Conservation (phyloP, 1,284 basidiomycete genomes). For the Rhodotorula mucilaginosa region DNA sequence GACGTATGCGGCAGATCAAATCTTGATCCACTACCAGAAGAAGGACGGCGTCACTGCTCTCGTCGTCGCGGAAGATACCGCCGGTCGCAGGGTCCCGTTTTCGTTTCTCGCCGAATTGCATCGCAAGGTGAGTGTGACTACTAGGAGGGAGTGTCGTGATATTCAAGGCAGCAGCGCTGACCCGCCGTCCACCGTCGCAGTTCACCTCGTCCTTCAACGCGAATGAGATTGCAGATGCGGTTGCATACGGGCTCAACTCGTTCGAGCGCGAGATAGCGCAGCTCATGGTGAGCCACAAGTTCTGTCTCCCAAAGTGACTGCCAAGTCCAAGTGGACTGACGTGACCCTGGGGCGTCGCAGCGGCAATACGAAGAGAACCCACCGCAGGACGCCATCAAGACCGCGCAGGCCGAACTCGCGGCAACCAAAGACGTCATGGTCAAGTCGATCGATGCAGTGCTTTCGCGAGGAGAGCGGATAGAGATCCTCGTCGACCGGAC, state of each 20-base stretch:
- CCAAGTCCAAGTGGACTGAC: too few species aligned
- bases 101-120: conserved; percentile 86
- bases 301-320: too few species aligned
- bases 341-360: conserved; percentile 4
- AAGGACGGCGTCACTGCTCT: conserved; percentile 69
- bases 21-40: conserved; percentile 86
- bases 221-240: conserved; percentile 51
- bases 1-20: conserved; percentile 81
- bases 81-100: conserved; percentile 87
- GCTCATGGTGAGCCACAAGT: conserved; percentile 58
- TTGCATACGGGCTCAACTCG: conserved; percentile 58
- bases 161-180: neutral
- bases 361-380: conserved; percentile 80
- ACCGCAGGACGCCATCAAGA: conserved; percentile 77
- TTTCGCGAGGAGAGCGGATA: conserved; percentile 89
- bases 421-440: conserved; percentile 66
- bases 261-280: conserved; percentile 63
- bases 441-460: conserved; percentile 57
- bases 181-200: conserved; percentile 35
- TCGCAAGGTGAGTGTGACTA: conserved; percentile 56
- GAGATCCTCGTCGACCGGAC: conserved; percentile 97
- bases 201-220: conserved; percentile 58
- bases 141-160: neutral
- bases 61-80: conserved; percentile 88
- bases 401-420: conserved; percentile 85